Percentiles rank a stretch among this genome's conserved stretches.
Evolutionary conservation across 192 early-diverging fungal genomes (phyloP).

Genomic region (Podila clonocystis): DNA sequence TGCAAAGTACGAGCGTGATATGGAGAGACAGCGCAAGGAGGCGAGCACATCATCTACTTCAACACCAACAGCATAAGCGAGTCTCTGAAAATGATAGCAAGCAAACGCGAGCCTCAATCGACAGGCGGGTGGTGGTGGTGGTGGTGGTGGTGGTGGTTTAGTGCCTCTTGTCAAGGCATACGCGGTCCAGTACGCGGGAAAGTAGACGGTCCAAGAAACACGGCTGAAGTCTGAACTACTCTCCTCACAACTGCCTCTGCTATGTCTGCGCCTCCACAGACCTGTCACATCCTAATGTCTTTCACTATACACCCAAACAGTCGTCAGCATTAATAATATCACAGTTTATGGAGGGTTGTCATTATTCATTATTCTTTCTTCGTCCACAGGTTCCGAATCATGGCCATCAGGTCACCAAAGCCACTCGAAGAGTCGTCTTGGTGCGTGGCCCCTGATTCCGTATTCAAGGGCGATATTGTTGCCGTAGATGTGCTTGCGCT

Average conservation of each 20-base stretch:
- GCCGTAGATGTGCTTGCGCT: not conserved
- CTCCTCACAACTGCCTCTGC: too few relatives aligned
- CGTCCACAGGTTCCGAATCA: conserved; percentile 22
- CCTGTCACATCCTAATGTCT: too few relatives aligned
- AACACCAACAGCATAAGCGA: conserved; percentile 3
- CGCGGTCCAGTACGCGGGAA: too few relatives aligned
- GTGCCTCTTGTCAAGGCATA: too few relatives aligned
- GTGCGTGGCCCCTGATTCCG: not conserved
- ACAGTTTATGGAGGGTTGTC: not conserved
- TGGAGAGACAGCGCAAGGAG: conserved; percentile 12
- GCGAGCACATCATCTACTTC: conserved; percentile 8
- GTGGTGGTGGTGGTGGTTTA: too few relatives aligned
- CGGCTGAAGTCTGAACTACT: too few relatives aligned
- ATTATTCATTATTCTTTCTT: not conserved
- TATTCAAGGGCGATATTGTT: not conserved
- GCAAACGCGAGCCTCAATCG: not conserved
- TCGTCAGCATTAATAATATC: too few relatives aligned
- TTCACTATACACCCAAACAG: too few relatives aligned
- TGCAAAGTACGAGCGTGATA: conserved; percentile 16
- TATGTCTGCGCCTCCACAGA: too few relatives aligned
- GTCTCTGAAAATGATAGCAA: not conserved
- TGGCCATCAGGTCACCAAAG: conserved; percentile 17
- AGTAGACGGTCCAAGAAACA: too few relatives aligned
- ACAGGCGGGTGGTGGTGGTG: too few relatives aligned
- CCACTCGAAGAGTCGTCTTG: not conserved